phyloP scores from a whole-genome alignment of 441 rosid species.

The Adansonia madagascariensis region DNA sequence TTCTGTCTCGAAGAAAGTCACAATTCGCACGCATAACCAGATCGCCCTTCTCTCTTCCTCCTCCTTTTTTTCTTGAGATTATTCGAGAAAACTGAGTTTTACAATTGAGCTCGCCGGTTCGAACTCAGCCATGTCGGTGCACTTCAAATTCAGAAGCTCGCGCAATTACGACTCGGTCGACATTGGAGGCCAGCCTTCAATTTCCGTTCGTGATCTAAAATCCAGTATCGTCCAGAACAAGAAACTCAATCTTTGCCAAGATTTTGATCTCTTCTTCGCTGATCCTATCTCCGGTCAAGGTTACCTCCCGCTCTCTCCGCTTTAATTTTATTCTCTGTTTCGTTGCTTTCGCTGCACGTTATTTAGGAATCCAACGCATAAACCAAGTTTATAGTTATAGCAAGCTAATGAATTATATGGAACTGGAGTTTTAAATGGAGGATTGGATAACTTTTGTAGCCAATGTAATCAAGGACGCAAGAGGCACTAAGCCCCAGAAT shows the following conservation, averaged over 20 bases:
- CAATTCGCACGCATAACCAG: background rate
- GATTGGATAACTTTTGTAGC: background rate
- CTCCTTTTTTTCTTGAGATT: background rate
- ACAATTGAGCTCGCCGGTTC: background rate
- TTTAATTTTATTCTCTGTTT: conserved; percentile 10
- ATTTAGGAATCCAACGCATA: background rate
- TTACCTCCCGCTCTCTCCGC: conserved; percentile 22
- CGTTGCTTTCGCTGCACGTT: conserved; percentile 9
- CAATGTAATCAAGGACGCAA: background rate
- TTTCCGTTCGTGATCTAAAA: conserved; percentile 56
- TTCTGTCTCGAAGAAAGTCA: background rate
- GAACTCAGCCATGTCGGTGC: conserved; percentile 10
- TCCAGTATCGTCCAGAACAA: conserved; percentile 43
- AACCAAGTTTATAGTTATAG: background rate
- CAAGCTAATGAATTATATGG: background rate
- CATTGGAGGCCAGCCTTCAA: conserved; percentile 45
- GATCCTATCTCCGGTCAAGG: conserved; percentile 55
- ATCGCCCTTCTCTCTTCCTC: background rate
- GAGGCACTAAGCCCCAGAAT: background rate
- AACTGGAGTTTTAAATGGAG: conserved; percentile 1
- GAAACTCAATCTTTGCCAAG: conserved; percentile 47
- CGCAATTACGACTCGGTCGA: conserved; percentile 46
- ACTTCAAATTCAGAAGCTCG: conserved; percentile 34
- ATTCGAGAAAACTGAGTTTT: background rate
- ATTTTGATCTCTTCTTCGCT: conserved; percentile 51